Evolutionary conservation across 768 basidiomycete species (phyloP).

Genomic region (Postia placenta): DNA sequence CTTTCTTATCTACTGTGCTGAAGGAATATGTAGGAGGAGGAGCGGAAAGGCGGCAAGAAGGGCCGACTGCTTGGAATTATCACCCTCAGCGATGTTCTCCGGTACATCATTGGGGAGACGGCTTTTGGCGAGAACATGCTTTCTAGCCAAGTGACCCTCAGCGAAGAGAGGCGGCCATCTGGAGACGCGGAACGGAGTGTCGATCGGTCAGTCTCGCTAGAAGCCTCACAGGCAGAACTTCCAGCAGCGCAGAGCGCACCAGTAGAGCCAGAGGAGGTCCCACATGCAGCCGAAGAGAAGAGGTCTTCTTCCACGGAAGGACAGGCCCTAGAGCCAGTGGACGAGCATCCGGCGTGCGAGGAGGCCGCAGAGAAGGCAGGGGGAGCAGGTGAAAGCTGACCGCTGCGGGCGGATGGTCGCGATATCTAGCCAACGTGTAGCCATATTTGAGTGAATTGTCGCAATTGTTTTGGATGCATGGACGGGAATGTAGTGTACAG

Average conservation of each 20-base stretch:
- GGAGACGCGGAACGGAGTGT: background rate
- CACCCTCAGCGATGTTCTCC: slow-evolving; percentile 82
- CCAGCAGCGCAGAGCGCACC: background rate
- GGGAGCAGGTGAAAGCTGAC: background rate
- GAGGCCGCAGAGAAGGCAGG: background rate
- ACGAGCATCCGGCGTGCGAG: background rate
- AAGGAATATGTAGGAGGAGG: slow-evolving; percentile 72
- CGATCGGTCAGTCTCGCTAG: background rate
- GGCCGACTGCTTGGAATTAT: slow-evolving; percentile 83
- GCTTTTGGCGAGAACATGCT: slow-evolving; percentile 31
- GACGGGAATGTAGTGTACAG: background rate
- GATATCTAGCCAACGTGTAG: slow-evolving; percentile 2
- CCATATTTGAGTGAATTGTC: slow-evolving; percentile 1
- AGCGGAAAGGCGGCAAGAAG: slow-evolving; percentile 72
- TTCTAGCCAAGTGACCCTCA: background rate
- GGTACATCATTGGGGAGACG: slow-evolving; percentile 67
- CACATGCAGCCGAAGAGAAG: background rate
- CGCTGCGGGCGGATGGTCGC: background rate
- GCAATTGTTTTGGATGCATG: background rate
- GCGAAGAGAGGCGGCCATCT: background rate
- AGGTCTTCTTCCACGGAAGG: background rate
- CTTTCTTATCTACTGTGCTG: background rate
- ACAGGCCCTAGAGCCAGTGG: background rate
- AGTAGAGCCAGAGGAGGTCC: background rate
- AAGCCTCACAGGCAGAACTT: background rate